Conservation (phyloP, 495 filamentous ascomycete species). For the Polyplosphaeria fusca region DNA sequence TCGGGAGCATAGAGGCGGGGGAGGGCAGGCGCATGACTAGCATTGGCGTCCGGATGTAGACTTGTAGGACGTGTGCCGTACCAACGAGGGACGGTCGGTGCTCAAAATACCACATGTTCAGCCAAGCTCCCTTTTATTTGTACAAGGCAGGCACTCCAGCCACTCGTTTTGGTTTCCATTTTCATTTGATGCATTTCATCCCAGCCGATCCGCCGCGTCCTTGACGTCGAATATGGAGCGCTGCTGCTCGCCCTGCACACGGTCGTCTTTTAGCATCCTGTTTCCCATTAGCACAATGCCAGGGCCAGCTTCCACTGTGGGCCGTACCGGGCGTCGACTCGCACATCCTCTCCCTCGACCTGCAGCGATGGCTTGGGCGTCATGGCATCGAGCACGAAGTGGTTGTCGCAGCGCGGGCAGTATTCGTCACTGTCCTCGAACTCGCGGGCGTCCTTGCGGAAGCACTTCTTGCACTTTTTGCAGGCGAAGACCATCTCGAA, state of each 20-base stretch:
- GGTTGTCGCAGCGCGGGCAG: conserved; percentile 99
- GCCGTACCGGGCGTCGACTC: conserved; percentile 64
- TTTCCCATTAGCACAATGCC: neutral
- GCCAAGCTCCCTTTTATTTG: neutral
- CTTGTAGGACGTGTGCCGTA: conserved; percentile 21
- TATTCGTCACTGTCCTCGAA: conserved; percentile 98
- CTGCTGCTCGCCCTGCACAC: conserved; percentile 60
- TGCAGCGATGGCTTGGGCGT: conserved; percentile 75
- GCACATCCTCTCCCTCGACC: conserved; percentile 85
- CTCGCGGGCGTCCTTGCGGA: conserved; percentile 85
- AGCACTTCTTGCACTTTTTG: conserved; percentile 98
- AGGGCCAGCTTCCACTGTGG: too few relatives aligned
- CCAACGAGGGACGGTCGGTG: conserved; percentile 1
- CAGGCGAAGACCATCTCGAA: conserved; percentile 91
- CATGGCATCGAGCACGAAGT: conserved; percentile 86
- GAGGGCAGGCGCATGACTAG: conserved; percentile 15
- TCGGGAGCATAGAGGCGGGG: conserved; percentile 16
- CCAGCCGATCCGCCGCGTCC: conserved; percentile 68
- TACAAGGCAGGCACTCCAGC: neutral
- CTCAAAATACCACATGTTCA: conserved; percentile 19
- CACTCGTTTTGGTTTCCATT: neutral
- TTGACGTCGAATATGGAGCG: conserved; percentile 67
- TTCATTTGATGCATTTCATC: conserved; percentile 47
- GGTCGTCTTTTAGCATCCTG: conserved; percentile 91
- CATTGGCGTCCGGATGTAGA: conserved; percentile 31